Base-by-base conservation (phyloP, 116 monocot species). In the Trichopus zeylanicus region DNA sequence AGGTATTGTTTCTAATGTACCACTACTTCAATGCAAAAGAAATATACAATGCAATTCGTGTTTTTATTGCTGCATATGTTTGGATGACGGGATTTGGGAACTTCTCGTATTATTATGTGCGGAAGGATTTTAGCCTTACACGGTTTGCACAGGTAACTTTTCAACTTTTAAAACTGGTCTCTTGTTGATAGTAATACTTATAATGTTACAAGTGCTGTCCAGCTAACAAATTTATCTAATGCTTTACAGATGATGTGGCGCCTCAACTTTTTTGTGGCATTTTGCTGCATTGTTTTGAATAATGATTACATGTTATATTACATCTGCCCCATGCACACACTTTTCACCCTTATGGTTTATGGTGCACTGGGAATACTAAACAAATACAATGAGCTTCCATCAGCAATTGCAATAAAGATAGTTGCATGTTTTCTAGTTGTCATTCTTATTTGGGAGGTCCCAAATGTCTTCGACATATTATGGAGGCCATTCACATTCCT, bases 341-440 rank as follows among this genome's bases (percentile, higher is more conserved):
- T 93, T 46, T 93, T 93, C 70, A 93, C 93, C 49, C 75, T 94
- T 60, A 89, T 89, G 86, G 93, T 94, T 32, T 94, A 94, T 63
- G 82, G 78, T 51, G 77, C 83, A 6, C 82, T 94, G 51, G 93
- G 93, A 63, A 77, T 94, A 66, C 66, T 89, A 31, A 79, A 86
- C 66, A 89, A 82, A 48, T 78, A 86, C 57, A 94, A 94, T 66
- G 93, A 94, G 47, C 31, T 57, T 47, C 75, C 71, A 16, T 70
- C 68, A 15, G 86, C 83, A n/a, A 94, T 94, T 48, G 80, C 71
- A 26, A 39, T 65, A 61, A 94, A 94, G 70, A 67, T 94, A 47
- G 73, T 55, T 31, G 60, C 70, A 25, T 86, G 89, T 55, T 89
- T 94, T 75, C 55, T 89, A 69, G 75, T 94, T 28, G 85, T 89